Evolutionary conservation across 73 alveolate genomes (phyloP), one percentile per base, ranked within the genome.

Genomic region (Halteria grandinella): DNA sequence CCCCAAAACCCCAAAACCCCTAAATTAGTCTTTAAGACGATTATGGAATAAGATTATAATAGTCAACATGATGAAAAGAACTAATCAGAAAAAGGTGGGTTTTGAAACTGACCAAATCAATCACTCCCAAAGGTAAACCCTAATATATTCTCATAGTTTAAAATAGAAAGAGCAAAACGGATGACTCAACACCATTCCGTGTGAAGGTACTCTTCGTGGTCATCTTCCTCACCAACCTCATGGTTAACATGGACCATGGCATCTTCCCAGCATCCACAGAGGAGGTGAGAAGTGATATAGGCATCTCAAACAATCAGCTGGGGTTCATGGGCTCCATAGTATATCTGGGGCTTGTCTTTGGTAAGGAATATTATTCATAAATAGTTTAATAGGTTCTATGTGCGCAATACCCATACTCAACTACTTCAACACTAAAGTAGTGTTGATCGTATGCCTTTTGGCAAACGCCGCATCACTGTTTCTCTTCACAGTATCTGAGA

Each of bases 321-420:
- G 98, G 98, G 24, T 64, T 82, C 64, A 78, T 93, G 12, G 98
- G 98, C 18, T 86, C 96, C 11, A 55, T 82, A 45, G 93, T 93
- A 36, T 93, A 81, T 72, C 88, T 79, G 10, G 98, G 98, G 5
- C 69, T 90, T 20, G 75, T 85, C 33, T 14, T 81, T 24, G 88
- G 88, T 43, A 75, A 54, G 55, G 24, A 8, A 48, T 57, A 43
- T 44, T 23, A 8, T 25, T 29, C 14, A 2, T 21, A 45, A 27
- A 44, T 20, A 1, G 5, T 7, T 54, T 7, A 28, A 8, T 87
- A 14, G 92, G 96, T 8, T 85, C 85, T 11, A 20, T 89, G 58
- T 63, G 75, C 14, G 98, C 94, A 8, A 92, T 91, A 57, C 90
- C 88, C 40, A 43, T 92, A 43, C 89, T 86, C 71, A 79, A 85